Evolutionary conservation across 164 flowering plant genomes (phyloP).

Genomic region (Taxillus chinensis): DNA sequence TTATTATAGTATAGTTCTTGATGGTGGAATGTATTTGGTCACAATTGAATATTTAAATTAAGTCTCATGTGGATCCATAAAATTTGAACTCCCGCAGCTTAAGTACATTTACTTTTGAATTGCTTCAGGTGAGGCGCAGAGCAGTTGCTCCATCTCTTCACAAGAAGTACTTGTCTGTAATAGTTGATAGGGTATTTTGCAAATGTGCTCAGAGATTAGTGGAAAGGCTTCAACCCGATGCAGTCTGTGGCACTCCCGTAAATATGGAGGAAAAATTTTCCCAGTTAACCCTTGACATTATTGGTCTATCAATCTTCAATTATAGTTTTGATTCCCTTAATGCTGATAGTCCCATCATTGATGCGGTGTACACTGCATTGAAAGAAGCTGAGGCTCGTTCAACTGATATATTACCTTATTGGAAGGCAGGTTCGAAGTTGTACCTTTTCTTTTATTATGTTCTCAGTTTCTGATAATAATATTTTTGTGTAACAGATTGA

Average conservation of each 20-base stretch:
- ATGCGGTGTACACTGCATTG: conserved; percentile 84
- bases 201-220: conserved; percentile 77
- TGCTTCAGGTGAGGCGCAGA: conserved; percentile 70
- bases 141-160: conserved; percentile 98
- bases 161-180: conserved; percentile 76
- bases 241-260: conserved; percentile 49
- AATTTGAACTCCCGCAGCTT: background rate
- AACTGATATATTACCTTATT: conserved; percentile 80
- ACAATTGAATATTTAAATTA: no score
- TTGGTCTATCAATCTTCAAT: conserved; percentile 84
- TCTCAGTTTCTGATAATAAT: background rate
- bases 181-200: conserved; percentile 83
- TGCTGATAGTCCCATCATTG: conserved; percentile 79
- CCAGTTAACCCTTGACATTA: conserved; percentile 83
- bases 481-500: conserved; percentile 37
- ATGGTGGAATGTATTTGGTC: no score
- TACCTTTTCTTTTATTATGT: background rate
- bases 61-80: background rate
- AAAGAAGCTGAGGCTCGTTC: conserved; percentile 92
- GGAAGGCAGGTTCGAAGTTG: conserved; percentile 58
- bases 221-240: conserved; percentile 54
- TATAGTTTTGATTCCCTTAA: conserved; percentile 80
- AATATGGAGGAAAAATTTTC: conserved; percentile 92
- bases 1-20: no score
- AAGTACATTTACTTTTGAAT: conserved; percentile 8